Percentiles rank a stretch among this genome's conserved stretches.
phyloP scores from a whole-genome alignment of 371 early-diverging fungal species.

The Umbelopsis sp. region DNA sequence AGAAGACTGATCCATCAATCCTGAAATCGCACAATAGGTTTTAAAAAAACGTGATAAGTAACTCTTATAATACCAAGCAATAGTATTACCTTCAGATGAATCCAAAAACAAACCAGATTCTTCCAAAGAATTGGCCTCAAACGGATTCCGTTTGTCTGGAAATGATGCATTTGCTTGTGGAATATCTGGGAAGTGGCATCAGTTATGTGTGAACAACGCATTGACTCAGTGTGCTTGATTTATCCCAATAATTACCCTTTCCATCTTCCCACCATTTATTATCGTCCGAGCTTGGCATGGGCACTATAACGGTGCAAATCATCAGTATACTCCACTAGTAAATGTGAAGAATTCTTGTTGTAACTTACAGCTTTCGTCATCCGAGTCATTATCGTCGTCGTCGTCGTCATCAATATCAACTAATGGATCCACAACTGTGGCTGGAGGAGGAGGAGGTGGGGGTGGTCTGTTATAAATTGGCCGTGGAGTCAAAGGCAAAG shows the following conservation, averaged over 20 bases:
- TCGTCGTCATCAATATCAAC: conserved; percentile 11
- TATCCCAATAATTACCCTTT: background rate
- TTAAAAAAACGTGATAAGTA: background rate
- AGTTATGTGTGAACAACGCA: background rate
- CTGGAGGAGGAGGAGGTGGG: background rate
- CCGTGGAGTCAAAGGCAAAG: background rate
- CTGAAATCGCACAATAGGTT: background rate
- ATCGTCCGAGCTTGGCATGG: conserved; percentile 1
- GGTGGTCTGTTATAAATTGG: background rate
- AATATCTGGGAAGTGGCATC: background rate
- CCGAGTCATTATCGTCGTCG: conserved; percentile 3
- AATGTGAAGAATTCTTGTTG: background rate
- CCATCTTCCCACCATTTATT: conserved; percentile 15
- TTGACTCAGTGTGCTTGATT: background rate
- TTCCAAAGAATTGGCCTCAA: conserved; percentile 5
- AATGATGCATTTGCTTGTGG: conserved; percentile 8
- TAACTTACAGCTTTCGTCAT: conserved; percentile 12
- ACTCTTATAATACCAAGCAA: background rate
- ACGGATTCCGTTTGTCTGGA: background rate
- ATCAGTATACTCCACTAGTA: background rate
- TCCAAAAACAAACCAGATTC: conserved; percentile 14
- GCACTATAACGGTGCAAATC: background rate
- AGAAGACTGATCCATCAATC: background rate
- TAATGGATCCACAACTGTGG: conserved; percentile 4
- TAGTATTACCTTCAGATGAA: background rate